Conservation (phyloP, 2,329 filamentous ascomycete genomes). For the Drechslerella stenobrocha region DNA sequence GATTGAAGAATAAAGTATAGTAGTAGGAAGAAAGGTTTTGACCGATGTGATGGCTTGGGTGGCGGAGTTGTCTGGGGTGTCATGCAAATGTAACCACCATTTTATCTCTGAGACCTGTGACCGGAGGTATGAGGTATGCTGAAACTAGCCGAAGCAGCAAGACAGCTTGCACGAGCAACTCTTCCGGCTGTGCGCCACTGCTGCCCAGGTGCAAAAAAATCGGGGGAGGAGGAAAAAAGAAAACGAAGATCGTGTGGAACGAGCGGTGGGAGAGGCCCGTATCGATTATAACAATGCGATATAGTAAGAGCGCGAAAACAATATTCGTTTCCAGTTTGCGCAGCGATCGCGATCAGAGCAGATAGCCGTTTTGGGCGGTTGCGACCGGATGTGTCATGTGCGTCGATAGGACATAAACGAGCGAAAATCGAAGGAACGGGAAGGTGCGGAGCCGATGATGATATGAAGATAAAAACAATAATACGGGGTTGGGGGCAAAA, state of each 20-base stretch:
- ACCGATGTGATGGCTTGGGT: constrained; percentile 22
- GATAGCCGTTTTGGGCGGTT: constrained; percentile 34
- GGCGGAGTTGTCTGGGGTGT: constrained; percentile 24
- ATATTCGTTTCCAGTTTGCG: constrained; percentile 33
- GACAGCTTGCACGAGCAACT: no score
- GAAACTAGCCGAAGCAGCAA: constrained; percentile 12
- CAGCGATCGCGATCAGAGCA: constrained; percentile 35
- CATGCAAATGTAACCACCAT: constrained; percentile 38
- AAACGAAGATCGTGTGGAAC: constrained; percentile 29
- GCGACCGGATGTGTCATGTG: constrained; percentile 43
- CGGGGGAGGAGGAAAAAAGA: constrained; percentile 12
- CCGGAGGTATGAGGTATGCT: constrained; percentile 1
- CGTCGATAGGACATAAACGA: constrained; percentile 17
- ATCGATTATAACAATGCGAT: neutral
- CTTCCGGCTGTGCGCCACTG: constrained; percentile 19
- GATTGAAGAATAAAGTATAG: constrained; percentile 15
- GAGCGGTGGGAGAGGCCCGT: constrained; percentile 22
- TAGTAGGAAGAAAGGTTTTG: constrained; percentile 5
- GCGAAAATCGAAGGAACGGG: constrained; percentile 25
- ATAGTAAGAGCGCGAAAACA: constrained; percentile 18
- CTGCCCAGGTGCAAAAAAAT: constrained; percentile 23
- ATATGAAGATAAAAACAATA: neutral
- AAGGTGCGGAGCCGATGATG: constrained; percentile 9
- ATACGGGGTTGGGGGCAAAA: neutral
- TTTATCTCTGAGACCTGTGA: constrained; percentile 7